Evolutionary conservation across 441 rosid species (phyloP).

Genomic region (Croton setiger): DNA sequence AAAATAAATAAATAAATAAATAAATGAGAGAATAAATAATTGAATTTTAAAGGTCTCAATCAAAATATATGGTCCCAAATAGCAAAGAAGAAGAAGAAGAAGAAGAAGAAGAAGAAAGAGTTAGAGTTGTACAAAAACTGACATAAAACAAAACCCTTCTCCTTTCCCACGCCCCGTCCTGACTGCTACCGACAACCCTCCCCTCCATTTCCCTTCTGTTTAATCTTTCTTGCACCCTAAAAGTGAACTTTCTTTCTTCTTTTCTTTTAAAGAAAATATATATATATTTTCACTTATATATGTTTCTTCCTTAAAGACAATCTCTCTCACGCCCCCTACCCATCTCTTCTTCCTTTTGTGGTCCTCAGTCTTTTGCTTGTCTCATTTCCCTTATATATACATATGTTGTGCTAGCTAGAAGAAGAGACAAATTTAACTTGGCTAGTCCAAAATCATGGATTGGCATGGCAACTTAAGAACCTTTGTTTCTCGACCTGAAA

Average conservation of each 20-base stretch:
- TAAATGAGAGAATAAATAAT: too few species aligned
- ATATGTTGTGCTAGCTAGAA: background rate
- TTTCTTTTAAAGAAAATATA: constrained; percentile 17
- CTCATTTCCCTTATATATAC: constrained; percentile 1
- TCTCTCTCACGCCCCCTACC: background rate
- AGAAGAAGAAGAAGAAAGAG: background rate
- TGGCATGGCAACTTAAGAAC: constrained; percentile 46
- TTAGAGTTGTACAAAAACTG: background rate
- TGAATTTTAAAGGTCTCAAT: too few species aligned
- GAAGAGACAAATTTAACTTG: constrained; percentile 6
- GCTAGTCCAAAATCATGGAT: constrained; percentile 37
- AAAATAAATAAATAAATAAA: too few species aligned
- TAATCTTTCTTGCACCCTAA: constrained; percentile 12
- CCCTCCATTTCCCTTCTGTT: background rate
- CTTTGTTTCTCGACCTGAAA: constrained; percentile 40
- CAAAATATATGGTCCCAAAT: constrained; percentile 4
- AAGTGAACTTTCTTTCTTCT: constrained; percentile 3
- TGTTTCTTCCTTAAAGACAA: constrained; percentile 18
- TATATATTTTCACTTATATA: too few species aligned
- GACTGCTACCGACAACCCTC: constrained; percentile 3
- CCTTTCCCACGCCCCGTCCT: constrained; percentile 13
- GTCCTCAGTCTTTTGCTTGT: constrained; percentile 13
- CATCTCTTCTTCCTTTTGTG: constrained; percentile 12
- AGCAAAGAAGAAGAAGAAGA: background rate
- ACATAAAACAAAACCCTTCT: background rate